Percentiles rank a stretch among this genome's conserved stretches.
These are phyloP conservation scores for Cladochytrium tenue DNA, from an alignment of 371 early-diverging fungal genomes.

Conservation along the genomic window DNA sequence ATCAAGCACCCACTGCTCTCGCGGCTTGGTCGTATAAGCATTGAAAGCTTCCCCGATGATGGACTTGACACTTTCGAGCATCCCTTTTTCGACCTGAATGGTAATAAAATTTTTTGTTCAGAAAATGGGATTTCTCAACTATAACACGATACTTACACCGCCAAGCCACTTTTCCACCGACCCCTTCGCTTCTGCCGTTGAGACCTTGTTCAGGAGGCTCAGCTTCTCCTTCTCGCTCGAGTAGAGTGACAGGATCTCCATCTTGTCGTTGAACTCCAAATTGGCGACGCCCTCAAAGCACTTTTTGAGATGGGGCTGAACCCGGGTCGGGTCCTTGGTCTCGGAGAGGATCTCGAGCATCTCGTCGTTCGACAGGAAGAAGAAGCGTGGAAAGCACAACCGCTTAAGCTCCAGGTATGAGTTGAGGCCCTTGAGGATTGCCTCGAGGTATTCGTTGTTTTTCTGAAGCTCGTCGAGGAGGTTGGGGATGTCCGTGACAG, in stretches of 20 bases:
- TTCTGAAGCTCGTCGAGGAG: constrained; percentile 51
- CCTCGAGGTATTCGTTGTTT: constrained; percentile 49
- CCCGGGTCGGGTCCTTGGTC: constrained; percentile 60
- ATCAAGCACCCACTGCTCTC: constrained; percentile 58
- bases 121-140: too few relatives aligned
- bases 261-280: constrained; percentile 51
- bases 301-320: constrained; percentile 63
- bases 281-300: constrained; percentile 60
- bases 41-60: constrained; percentile 43
- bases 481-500: constrained; percentile 54
- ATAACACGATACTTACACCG: constrained; percentile 24
- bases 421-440: constrained; percentile 59
- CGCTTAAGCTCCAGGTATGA: constrained; percentile 60
- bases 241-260: constrained; percentile 51
- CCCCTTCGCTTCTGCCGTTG: constrained; percentile 56
- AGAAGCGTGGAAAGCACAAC: constrained; percentile 58
- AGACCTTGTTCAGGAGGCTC: constrained; percentile 41
- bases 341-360: constrained; percentile 63
- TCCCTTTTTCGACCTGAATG: constrained; percentile 42
- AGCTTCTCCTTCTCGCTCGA: constrained; percentile 56
- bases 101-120: neutral
- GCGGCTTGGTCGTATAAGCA: constrained; percentile 45
- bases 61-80: constrained; percentile 50
- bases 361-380: constrained; percentile 66
- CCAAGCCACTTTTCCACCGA: constrained; percentile 58